phyloP scores from a whole-genome alignment of 2,329 filamentous ascomycete genomes.

The Paraconiothyrium sp. region DNA sequence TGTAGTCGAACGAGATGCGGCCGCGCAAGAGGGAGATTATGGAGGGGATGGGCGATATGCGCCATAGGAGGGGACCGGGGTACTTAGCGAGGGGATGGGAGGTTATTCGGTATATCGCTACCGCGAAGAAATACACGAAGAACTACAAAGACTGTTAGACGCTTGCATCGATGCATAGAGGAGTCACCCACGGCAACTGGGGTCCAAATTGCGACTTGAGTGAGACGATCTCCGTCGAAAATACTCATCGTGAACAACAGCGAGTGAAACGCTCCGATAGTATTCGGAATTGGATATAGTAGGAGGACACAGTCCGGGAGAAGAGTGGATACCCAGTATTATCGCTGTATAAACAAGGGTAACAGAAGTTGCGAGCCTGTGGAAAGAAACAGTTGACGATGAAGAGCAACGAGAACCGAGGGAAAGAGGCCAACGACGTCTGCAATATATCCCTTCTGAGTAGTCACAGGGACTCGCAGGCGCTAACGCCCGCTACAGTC shows the following conservation, averaged over 20 bases:
- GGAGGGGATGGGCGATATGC: conserved; percentile 39
- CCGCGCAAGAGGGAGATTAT: conserved; percentile 38
- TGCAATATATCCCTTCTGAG: conserved; percentile 30
- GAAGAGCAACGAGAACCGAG: background rate
- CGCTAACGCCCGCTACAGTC: conserved; percentile 24
- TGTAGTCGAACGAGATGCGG: conserved; percentile 44
- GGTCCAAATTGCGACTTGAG: conserved; percentile 31
- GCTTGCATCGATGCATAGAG: background rate
- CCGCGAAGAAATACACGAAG: conserved; percentile 33
- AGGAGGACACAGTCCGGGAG: no score
- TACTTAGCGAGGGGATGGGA: conserved; percentile 43
- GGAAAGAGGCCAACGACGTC: conserved; percentile 13
- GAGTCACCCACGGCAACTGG: conserved; percentile 34
- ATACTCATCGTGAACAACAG: conserved; percentile 32
- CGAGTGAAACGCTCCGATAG: background rate
- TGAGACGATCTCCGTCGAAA: conserved; percentile 37
- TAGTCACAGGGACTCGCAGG: conserved; percentile 29
- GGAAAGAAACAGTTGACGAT: background rate
- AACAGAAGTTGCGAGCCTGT: background rate
- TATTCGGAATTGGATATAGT: no score
- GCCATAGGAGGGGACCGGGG: conserved; percentile 42
- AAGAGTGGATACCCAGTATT: no score
- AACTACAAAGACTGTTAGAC: conserved; percentile 25
- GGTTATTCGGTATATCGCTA: conserved; percentile 38
- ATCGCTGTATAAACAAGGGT: background rate